Evolutionary conservation across 495 filamentous ascomycete genomes (phyloP).

Genomic region (Podospora pseudocomata): DNA sequence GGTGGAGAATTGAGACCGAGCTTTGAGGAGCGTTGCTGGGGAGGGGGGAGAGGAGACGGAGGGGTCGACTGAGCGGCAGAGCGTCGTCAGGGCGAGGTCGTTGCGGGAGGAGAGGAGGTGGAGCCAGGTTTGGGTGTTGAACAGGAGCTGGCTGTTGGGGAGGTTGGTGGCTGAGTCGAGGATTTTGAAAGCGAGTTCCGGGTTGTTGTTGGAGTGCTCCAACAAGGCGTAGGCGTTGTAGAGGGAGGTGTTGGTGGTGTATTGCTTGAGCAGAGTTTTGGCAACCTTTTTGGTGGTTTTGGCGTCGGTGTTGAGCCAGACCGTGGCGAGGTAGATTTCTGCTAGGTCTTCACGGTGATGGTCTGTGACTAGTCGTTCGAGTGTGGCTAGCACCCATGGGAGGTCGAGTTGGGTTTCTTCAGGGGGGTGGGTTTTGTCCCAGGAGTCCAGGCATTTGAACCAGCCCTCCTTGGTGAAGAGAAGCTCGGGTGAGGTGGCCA

Average conservation of each 20-base stretch:
- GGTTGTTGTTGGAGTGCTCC: conserved; percentile 57
- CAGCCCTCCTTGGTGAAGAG: conserved; percentile 37
- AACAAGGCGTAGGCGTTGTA: conserved; percentile 78
- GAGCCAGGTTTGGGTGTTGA: conserved; percentile 71
- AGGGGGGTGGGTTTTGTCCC: conserved; percentile 6
- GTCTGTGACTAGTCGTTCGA: conserved; percentile 53
- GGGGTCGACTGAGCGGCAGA: conserved; percentile 30
- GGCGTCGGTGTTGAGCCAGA: conserved; percentile 52
- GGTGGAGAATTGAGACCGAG: conserved; percentile 54
- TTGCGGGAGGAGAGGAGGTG: conserved; percentile 49
- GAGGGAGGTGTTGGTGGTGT: conserved; percentile 59
- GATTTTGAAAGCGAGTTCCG: conserved; percentile 57
- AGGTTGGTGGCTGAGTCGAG: conserved; percentile 53
- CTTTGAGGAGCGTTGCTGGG: conserved; percentile 46
- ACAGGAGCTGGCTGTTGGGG: conserved; percentile 53
- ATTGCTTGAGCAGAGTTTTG: conserved; percentile 66
- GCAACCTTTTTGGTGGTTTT: conserved; percentile 63
- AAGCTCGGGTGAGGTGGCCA: conserved; percentile 34
- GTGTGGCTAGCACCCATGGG: conserved; percentile 49
- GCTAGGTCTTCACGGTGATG: conserved; percentile 52
- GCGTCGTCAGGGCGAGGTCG: conserved; percentile 26
- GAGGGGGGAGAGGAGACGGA: conserved; percentile 14
- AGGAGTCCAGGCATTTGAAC: conserved; percentile 37
- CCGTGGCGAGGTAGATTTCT: conserved; percentile 69
- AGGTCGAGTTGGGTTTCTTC: conserved; percentile 31